Base-by-base conservation (phyloP, 192 early-diverging fungal genomes). In the Coemansia sp. region DNA sequence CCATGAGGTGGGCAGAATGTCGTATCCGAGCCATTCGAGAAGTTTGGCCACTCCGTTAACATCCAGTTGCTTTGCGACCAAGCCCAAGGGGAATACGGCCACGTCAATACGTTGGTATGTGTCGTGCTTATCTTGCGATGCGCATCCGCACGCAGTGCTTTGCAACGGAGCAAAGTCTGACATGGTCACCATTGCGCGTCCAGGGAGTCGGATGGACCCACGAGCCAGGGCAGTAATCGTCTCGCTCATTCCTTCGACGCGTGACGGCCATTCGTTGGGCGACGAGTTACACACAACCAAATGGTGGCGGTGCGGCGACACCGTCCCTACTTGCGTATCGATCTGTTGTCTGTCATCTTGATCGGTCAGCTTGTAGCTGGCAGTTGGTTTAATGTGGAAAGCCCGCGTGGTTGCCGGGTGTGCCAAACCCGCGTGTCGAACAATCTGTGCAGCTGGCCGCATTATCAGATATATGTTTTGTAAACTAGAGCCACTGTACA, bases 231-330 rank as follows among this genome's bases (percentile, higher is more conserved):
- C 61, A 7, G 67, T 57, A 45, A 76, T 76, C 19, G 67, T 51
- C 10, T 67, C 63, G 64, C 73, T 76, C 60, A 76, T 69, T 12
- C 69, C 74, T 57, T 82, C 79, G 3, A 73, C 70, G 51, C 53
- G 67, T 8, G 73, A 69, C 19, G 79, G 79, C 79, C 79, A 82
- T 24, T 82, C 60, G 29, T 54, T 60, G 0, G 79, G 63, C 29
- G 60, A 48, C 35, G 79, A 76, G 60, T 76, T 82, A 57, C 79
- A 82, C 3, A 82, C 73, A 1, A 82, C 65, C 10, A 82, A 57
- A 22, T 82, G 73, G 63, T 70, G 60, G 24, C 65, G 62, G 64
- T 82, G 74, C 24, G 63, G 58, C 4, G 66, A 41, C 9, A 82
- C 79, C 5, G 79, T 69, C 5, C 73, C 79, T 1, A 72, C 74